Evolutionary conservation across 345 rosid genomes (phyloP), one percentile per base, ranked within the genome.

Genomic region (Pugionium cornutum): DNA sequence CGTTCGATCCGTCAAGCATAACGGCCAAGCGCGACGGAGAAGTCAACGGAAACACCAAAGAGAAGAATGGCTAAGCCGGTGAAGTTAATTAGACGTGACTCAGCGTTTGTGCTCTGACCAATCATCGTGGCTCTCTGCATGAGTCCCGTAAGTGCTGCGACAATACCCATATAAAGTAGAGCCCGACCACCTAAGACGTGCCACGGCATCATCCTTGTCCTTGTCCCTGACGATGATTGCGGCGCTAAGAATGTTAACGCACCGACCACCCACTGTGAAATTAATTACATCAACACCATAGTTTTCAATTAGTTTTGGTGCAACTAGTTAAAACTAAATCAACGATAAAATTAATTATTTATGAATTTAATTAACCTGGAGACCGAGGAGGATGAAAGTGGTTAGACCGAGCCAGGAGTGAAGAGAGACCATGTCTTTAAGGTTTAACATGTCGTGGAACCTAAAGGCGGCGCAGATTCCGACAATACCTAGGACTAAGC

Each of bases 401-500:
- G 40, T 11, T 25, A 88, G 52, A 28, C 97, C 97, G 66, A 88
- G 82, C 97, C 97, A 94, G 0, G 99, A 86, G 75, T 94, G 99
- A 62, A 90, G 68, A 78, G 84, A 83, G 62, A 77, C 77, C 76
- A 88, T 63, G 61, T 94, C 83, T 48, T 70, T 37, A 0, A 74
- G 30, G 37, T 64, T 31, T 11, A 52, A 3, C 85, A 79, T 84
- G 53, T 87, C 85, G 75, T 89, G 96, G 70, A 29, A 94, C 83
- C 59, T 88, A 87, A 91, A 94, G 44, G 70, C 89, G 5, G 97
- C 99, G 52, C 84, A 70, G 2, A 94, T 44, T 6, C 97, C 99
- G 53, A 79, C 79, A 31, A 83, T 76, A 32, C 97, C 97, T 4
- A 87, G 76, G 54, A 69, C 44, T 26, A 88, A 32, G 0, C 86